phyloP scores from a whole-genome alignment of 2,329 filamentous ascomycete genomes.

The Microdochium nivale region DNA sequence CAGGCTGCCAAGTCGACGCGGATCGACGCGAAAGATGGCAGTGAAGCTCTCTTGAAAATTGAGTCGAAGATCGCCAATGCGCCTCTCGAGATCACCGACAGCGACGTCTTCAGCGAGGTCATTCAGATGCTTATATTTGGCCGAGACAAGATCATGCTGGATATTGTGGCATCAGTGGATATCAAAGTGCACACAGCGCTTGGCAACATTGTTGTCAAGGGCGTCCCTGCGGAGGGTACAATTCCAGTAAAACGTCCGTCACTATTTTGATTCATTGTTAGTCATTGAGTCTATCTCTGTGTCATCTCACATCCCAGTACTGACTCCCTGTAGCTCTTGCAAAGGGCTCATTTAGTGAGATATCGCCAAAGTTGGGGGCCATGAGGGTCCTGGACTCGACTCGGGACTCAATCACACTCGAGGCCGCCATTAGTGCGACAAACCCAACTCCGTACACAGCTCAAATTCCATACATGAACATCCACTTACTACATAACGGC shows the following conservation, averaged over 20 bases:
- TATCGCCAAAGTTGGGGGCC: slow-evolving; percentile 58
- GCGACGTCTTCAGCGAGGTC: slow-evolving; percentile 69
- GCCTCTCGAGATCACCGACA: slow-evolving; percentile 74
- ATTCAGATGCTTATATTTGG: slow-evolving; percentile 76
- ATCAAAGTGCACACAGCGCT: slow-evolving; percentile 75
- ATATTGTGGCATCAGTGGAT: slow-evolving; percentile 73
- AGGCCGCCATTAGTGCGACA: slow-evolving; percentile 70
- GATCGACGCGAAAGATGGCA: slow-evolving; percentile 45
- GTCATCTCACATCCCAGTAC: slow-evolving; percentile 8
- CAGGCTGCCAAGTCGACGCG: slow-evolving; percentile 75
- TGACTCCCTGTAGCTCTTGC: slow-evolving; percentile 46
- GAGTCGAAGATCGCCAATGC: slow-evolving; percentile 69
- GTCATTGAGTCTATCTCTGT: neutral
- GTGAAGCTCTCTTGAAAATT: slow-evolving; percentile 60
- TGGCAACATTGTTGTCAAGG: slow-evolving; percentile 71
- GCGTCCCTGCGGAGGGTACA: slow-evolving; percentile 76
- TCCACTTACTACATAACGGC: slow-evolving; percentile 66
- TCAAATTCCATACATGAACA: slow-evolving; percentile 68
- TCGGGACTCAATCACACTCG: slow-evolving; percentile 59
- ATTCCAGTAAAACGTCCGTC: slow-evolving; percentile 92
- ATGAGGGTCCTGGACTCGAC: slow-evolving; percentile 68
- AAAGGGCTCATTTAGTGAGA: slow-evolving; percentile 36
- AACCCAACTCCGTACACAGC: slow-evolving; percentile 88
- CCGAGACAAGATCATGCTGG: slow-evolving; percentile 57
- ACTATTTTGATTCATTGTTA: slow-evolving; percentile 28